These are phyloP conservation scores for Cladosporium austrohemisphaericum DNA, from an alignment of 2,329 filamentous ascomycete species.

Conservation along the genomic window DNA sequence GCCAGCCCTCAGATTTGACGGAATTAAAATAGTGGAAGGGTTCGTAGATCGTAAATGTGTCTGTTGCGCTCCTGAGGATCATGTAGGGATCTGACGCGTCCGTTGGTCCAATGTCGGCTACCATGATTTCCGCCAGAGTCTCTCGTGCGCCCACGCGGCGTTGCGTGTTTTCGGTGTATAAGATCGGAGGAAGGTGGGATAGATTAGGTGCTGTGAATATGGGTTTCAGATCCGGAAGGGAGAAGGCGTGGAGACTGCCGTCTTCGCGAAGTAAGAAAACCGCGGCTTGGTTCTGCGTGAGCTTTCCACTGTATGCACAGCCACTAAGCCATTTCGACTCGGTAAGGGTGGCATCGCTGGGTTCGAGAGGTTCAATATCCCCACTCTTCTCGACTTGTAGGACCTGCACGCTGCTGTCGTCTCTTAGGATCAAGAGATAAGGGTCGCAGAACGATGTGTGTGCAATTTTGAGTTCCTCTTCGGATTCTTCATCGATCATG, in stretches of 20 bases:
- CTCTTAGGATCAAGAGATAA: slow-evolving; percentile 76
- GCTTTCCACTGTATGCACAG: slow-evolving; percentile 71
- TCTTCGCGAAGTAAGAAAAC: slow-evolving; percentile 73
- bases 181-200: slow-evolving; percentile 69
- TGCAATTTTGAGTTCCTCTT: slow-evolving; percentile 71
- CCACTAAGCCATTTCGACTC: slow-evolving; percentile 75
- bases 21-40: slow-evolving; percentile 57
- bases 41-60: slow-evolving; percentile 85
- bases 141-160: slow-evolving; percentile 71
- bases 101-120: slow-evolving; percentile 79
- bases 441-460: slow-evolving; percentile 83
- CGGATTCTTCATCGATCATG: slow-evolving; percentile 86
- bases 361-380: slow-evolving; percentile 56
- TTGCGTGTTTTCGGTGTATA: slow-evolving; percentile 67
- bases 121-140: slow-evolving; percentile 70
- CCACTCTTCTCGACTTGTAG: slow-evolving; percentile 75
- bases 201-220: slow-evolving; percentile 74
- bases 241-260: slow-evolving; percentile 71
- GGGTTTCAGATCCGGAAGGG: slow-evolving; percentile 68
- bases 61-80: slow-evolving; percentile 71
- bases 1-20: slow-evolving; percentile 35
- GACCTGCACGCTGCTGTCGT: slow-evolving; percentile 76
- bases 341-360: slow-evolving; percentile 59
- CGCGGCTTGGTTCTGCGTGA: slow-evolving; percentile 53
- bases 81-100: slow-evolving; percentile 71